These are phyloP conservation scores for Blastobotrys aristatus DNA, from an alignment of 1,139 yeast species.

Conservation along the genomic window DNA sequence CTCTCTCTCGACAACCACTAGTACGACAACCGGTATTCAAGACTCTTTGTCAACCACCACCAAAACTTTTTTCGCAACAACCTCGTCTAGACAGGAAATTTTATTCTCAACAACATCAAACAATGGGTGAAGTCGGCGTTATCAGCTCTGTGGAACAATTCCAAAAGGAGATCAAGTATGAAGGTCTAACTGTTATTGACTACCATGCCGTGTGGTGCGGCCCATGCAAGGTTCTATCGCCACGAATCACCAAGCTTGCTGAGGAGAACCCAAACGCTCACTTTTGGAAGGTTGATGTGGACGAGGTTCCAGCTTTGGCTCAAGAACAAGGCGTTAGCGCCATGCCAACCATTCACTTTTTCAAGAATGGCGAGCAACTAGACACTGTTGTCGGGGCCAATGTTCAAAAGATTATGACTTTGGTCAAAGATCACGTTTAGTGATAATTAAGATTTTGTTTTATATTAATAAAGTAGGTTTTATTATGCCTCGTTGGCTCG, in stretches of 20 bases:
- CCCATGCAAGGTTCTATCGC: slow-evolving; percentile 94
- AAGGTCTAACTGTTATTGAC: slow-evolving; percentile 60
- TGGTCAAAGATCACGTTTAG: slow-evolving; percentile 11
- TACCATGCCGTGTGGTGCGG: slow-evolving; percentile 82
- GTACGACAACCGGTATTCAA: neutral
- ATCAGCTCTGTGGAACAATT: slow-evolving; percentile 19
- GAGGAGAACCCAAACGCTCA: slow-evolving; percentile 46
- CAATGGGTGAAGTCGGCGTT: slow-evolving; percentile 21
- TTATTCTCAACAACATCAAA: neutral
- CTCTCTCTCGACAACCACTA: neutral
- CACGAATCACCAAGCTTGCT: slow-evolving; percentile 74
- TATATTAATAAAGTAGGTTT: too few species aligned
- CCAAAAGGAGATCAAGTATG: slow-evolving; percentile 21
- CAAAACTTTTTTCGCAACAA: neutral
- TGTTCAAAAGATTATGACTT: slow-evolving; percentile 55
- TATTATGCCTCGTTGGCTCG: too few species aligned
- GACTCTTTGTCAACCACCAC: neutral
- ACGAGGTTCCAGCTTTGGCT: slow-evolving; percentile 69
- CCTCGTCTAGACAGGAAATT: neutral
- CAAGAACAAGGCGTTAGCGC: slow-evolving; percentile 68
- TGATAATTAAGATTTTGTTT: too few species aligned
- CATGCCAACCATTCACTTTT: slow-evolving; percentile 85
- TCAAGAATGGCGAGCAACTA: slow-evolving; percentile 68
- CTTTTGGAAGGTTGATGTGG: slow-evolving; percentile 84
- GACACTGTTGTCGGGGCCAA: slow-evolving; percentile 82